Conservation (phyloP, 768 basidiomycete genomes). For the Naganishia randhawae region DNA sequence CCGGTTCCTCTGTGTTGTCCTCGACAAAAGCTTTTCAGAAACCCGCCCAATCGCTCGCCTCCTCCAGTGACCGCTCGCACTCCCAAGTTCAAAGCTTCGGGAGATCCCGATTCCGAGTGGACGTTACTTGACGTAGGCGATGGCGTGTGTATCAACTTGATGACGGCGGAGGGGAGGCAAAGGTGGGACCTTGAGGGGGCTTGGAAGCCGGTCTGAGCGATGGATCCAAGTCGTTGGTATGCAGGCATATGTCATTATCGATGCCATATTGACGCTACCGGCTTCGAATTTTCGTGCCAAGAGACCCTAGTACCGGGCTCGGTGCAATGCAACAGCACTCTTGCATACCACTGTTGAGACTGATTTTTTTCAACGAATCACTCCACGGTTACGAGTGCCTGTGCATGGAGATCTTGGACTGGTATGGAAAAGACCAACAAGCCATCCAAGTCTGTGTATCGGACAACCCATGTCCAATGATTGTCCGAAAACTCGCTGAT, state of each 20-base stretch:
- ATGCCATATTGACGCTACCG: too few species aligned
- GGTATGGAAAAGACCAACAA: too few species aligned
- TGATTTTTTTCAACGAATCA: too few species aligned
- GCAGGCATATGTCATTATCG: not conserved
- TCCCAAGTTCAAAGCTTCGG: conserved; percentile 19
- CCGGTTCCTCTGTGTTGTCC: not conserved
- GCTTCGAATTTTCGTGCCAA: too few species aligned
- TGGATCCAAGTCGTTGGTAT: not conserved
- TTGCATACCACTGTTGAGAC: too few species aligned
- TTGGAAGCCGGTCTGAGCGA: conserved; percentile 29
- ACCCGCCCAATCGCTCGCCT: conserved; percentile 26
- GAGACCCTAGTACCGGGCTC: too few species aligned
- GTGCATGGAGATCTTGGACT: too few species aligned
- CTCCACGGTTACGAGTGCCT: too few species aligned
- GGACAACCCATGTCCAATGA: too few species aligned
- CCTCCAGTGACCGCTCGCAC: not conserved
- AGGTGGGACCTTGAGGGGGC: conserved; percentile 40
- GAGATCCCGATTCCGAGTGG: conserved; percentile 30
- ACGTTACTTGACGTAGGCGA: conserved; percentile 26
- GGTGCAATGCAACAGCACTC: too few species aligned
- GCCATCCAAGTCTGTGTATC: too few species aligned
- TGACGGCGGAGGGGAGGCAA: conserved; percentile 42
- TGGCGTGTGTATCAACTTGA: conserved; percentile 40
- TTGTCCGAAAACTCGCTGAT: too few species aligned
- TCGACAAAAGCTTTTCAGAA: conserved; percentile 10